phyloP scores from a whole-genome alignment of 1,284 basidiomycete genomes.

The Trichosporon sp. region DNA sequence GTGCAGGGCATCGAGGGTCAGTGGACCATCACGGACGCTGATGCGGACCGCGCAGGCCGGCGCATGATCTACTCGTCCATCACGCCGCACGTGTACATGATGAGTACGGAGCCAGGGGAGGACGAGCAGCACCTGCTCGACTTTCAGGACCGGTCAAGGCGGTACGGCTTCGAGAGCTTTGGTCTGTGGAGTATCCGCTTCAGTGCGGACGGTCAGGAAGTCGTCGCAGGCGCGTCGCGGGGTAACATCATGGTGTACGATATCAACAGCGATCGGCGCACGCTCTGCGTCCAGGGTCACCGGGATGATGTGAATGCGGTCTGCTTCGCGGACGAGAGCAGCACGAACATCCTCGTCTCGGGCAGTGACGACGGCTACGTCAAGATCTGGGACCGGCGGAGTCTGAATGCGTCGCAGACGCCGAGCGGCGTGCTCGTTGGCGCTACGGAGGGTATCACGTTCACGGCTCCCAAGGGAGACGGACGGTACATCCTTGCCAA shows the following conservation, averaged over 20 bases:
- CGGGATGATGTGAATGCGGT: slow-evolving; percentile 90
- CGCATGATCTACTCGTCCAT: slow-evolving; percentile 92
- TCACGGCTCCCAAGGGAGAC: slow-evolving; percentile 79
- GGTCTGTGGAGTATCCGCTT: slow-evolving; percentile 92
- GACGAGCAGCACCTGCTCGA: slow-evolving; percentile 65
- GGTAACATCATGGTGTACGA: slow-evolving; percentile 70
- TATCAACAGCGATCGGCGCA: slow-evolving; percentile 68
- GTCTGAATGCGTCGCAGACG: slow-evolving; percentile 63
- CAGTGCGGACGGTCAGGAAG: slow-evolving; percentile 90
- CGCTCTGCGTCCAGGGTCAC: slow-evolving; percentile 79
- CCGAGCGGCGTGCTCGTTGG: slow-evolving; percentile 90
- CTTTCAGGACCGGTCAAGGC: slow-evolving; percentile 48
- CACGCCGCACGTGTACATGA: slow-evolving; percentile 74
- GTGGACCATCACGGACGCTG: slow-evolving; percentile 94
- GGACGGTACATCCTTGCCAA: slow-evolving; percentile 95
- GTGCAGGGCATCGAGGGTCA: slow-evolving; percentile 68
- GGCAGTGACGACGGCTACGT: slow-evolving; percentile 90
- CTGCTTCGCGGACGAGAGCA: slow-evolving; percentile 86
- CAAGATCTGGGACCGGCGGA: slow-evolving; percentile 96
- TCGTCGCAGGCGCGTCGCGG: slow-evolving; percentile 55
- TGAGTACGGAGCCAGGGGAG: slow-evolving; percentile 68
- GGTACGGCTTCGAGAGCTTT: slow-evolving; percentile 51
- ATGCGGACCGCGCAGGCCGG: slow-evolving; percentile 84
- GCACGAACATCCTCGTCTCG: slow-evolving; percentile 87
- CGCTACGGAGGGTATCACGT: slow-evolving; percentile 90